Evolutionary conservation across 768 basidiomycete species (phyloP).

Genomic region (Macrolepiota fuliginosa): DNA sequence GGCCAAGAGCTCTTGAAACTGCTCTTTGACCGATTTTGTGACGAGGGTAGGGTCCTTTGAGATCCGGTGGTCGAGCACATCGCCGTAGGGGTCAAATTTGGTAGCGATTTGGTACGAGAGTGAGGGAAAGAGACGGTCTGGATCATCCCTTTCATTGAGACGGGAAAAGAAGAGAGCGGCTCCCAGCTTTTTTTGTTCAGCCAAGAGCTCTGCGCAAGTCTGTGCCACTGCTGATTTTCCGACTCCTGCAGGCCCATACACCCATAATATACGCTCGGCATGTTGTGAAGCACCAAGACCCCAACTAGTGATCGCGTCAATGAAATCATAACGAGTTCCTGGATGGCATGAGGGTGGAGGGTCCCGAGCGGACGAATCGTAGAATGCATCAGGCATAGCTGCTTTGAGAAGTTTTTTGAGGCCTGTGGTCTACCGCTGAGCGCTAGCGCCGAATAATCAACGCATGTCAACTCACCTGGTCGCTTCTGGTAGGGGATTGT

Average conservation of each 20-base stretch:
- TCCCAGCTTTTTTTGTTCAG: neutral
- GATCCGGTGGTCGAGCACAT: neutral
- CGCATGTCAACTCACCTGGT: too few species aligned
- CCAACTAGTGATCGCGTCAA: neutral
- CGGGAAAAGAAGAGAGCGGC: neutral
- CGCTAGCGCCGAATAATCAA: too few species aligned
- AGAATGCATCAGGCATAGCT: neutral
- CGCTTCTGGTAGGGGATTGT: too few species aligned
- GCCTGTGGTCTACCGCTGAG: neutral
- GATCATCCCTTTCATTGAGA: neutral
- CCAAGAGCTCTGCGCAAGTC: neutral
- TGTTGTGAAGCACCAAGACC: neutral
- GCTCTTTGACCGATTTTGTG: neutral
- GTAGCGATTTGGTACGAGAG: neutral
- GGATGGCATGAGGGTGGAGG: neutral
- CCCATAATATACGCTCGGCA: neutral
- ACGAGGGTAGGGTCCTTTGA: neutral
- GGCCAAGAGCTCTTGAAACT: neutral
- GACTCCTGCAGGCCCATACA: conserved; percentile 2
- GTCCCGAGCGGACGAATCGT: neutral
- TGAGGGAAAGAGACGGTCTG: neutral
- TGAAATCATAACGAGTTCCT: neutral
- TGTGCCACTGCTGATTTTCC: conserved; percentile 10
- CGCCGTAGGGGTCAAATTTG: neutral
- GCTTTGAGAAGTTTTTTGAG: neutral